A percentile compares a stretch with the other conserved stretches of the same genome.
These are phyloP conservation scores for Tetrapisispora phaffii DNA, from an alignment of 805 yeast species.

Conservation along the genomic window DNA sequence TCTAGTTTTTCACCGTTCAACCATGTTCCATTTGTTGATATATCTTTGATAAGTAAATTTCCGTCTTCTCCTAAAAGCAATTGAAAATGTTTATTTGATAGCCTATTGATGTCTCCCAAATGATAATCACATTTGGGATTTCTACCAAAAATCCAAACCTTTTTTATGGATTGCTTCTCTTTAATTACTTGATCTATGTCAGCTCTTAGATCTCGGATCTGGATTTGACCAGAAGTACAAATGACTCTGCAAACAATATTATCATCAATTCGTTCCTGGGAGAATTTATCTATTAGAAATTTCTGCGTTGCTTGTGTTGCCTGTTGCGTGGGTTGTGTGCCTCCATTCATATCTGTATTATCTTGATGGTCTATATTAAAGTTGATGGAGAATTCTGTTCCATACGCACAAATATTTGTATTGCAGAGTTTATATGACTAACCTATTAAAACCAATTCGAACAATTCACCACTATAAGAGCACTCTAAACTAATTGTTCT, in stretches of 20 bases:
- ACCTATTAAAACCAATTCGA: too few species aligned
- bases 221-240: slow-evolving; percentile 50
- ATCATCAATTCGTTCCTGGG: slow-evolving; percentile 33
- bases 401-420: too few species aligned
- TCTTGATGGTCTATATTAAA: too few species aligned
- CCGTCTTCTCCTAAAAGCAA: slow-evolving; percentile 56
- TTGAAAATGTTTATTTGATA: slow-evolving; percentile 67
- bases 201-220: slow-evolving; percentile 36
- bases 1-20: slow-evolving; percentile 65
- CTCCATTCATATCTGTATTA: slow-evolving; percentile 21
- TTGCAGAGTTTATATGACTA: too few species aligned
- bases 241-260: slow-evolving; percentile 45
- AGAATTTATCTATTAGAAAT: slow-evolving; percentile 28
- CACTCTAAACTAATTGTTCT: not conserved
- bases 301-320: slow-evolving; percentile 34
- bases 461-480: not conserved
- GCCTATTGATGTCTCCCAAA: slow-evolving; percentile 50
- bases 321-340: slow-evolving; percentile 37
- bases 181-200: slow-evolving; percentile 25
- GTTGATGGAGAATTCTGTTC: too few species aligned
- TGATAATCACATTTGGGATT: slow-evolving; percentile 51
- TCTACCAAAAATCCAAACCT: slow-evolving; percentile 69
- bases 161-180: slow-evolving; percentile 22
- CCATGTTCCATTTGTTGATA: slow-evolving; percentile 88
- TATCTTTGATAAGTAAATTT: slow-evolving; percentile 44